Base-by-base conservation (phyloP, 305 asterid species). In the Solanum hybrid region DNA sequence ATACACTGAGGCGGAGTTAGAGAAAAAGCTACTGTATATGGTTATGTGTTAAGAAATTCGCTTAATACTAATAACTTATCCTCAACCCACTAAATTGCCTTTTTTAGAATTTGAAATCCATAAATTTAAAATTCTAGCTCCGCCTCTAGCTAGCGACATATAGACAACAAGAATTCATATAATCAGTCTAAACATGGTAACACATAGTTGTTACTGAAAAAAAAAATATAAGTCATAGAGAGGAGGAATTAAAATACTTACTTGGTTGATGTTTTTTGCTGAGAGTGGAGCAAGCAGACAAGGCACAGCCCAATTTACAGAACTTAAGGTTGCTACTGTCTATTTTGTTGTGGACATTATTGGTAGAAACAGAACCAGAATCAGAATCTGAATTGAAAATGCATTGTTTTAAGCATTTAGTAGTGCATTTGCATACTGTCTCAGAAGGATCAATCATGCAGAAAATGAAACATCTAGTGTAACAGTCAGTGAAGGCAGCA, bases 251-350 rank as follows among this genome's bases (percentile, higher is more conserved):
- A 6, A 17, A 26, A 1, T 51, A n/a, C 92, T 95, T 93, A 97
- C 99, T 94, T 9, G 98, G 98, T 22, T 91, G 92, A 87, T 38
- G 93, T 88, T 91, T 94, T 46, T 95, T 89, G 95, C 96, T 97
- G 71, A 96, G 86, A 76, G 73, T 22, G 73, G 98, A 96, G 95
- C 99, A 97, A 89, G 51, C 91, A 77, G 98, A 93, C 36, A 95
- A 93, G 81, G 99, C 98, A 85, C 99, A 96, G 7, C 99, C 98
- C 6, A 97, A 97, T 88, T 95, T 94, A 94, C 99, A 97, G 94
- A 95, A 96, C 32, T 91, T 95, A 5, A 90, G 92, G 93, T 90
- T 93, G 90, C 88, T 89, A 51, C 31, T 51, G 7, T 84, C 87
- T 84, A 72, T 35, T 51, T 84, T 51, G 36, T 51, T 26, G 0